Percentiles rank a stretch among this genome's conserved stretches.
These are phyloP conservation scores for Thymus mandschuricus DNA, from an alignment of 257 asterid genomes.

Conservation along the genomic window DNA sequence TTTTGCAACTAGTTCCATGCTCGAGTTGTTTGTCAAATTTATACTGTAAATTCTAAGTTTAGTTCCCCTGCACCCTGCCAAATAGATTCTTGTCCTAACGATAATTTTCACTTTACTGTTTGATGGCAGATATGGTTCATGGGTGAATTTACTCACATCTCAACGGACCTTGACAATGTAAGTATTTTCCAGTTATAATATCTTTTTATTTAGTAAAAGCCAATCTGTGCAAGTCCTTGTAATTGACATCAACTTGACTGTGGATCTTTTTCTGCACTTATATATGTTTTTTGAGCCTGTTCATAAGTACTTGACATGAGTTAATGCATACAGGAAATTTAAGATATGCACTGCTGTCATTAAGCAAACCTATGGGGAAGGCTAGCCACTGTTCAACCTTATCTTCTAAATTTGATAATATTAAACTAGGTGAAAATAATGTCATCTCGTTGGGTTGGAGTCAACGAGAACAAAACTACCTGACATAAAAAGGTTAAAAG, in stretches of 20 bases:
- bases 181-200: slow-evolving; percentile 36
- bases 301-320: slow-evolving; percentile 13
- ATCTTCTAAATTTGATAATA: neutral
- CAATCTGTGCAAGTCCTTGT: slow-evolving; percentile 25
- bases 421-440: neutral
- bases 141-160: slow-evolving; percentile 77
- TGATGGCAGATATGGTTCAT: slow-evolving; percentile 72
- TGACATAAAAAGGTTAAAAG: neutral
- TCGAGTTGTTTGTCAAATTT: neutral
- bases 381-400: neutral
- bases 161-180: slow-evolving; percentile 70
- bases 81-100: slow-evolving; percentile 17
- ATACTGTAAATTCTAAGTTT: slow-evolving; percentile 14
- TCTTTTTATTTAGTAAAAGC: slow-evolving; percentile 3
- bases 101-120: slow-evolving; percentile 24
- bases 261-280: slow-evolving; percentile 8
- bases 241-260: slow-evolving; percentile 16
- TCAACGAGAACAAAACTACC: neutral
- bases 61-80: neutral
- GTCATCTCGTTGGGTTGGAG: neutral
- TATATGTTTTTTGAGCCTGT: slow-evolving; percentile 24
- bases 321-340: slow-evolving; percentile 15
- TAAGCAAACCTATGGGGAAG: neutral
- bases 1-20: slow-evolving; percentile 7
- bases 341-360: neutral